A percentile compares a stretch with the other conserved stretches of the same genome.
Conservation (phyloP, 176 grass and related monocot genomes). For the Avena sativa region DNA sequence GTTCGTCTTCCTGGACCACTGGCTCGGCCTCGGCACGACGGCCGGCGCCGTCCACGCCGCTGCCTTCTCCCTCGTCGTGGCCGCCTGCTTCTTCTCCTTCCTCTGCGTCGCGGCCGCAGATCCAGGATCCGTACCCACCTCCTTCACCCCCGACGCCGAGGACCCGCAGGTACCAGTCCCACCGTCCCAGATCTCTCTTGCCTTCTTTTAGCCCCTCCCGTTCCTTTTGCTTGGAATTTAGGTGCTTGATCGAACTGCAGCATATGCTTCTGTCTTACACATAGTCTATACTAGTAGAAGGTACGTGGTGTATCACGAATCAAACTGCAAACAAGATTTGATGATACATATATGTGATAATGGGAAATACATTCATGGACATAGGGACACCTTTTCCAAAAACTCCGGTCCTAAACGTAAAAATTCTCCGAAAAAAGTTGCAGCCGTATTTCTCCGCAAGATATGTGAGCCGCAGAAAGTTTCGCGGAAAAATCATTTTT, state of each 20-base stretch:
- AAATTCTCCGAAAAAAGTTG: too few species aligned
- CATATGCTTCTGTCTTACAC: background rate
- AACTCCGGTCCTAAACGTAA: too few species aligned
- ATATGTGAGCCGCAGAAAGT: too few species aligned
- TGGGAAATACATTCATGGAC: too few species aligned
- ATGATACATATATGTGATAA: too few species aligned
- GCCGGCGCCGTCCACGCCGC: constrained; percentile 60
- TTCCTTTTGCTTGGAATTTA: background rate
- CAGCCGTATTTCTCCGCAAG: too few species aligned
- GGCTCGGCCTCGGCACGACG: constrained; percentile 67
- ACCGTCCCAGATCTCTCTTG: constrained; percentile 39
- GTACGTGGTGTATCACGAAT: too few species aligned
- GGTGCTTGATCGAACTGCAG: background rate
- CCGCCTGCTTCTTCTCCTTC: constrained; percentile 80
- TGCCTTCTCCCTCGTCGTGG: constrained; percentile 61
- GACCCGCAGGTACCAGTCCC: constrained; percentile 48
- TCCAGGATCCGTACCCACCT: constrained; percentile 64
- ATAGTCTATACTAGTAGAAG: background rate
- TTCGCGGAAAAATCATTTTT: too few species aligned
- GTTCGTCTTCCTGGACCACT: constrained; percentile 78
- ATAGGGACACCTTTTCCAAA: too few species aligned
- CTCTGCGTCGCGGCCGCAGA: constrained; percentile 58
- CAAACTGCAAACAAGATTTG: too few species aligned
- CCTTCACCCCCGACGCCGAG: constrained; percentile 67
- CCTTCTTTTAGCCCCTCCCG: background rate